These are phyloP conservation scores for Lyophyllum decastes DNA, from an alignment of 768 basidiomycete species.

Conservation along the genomic window DNA sequence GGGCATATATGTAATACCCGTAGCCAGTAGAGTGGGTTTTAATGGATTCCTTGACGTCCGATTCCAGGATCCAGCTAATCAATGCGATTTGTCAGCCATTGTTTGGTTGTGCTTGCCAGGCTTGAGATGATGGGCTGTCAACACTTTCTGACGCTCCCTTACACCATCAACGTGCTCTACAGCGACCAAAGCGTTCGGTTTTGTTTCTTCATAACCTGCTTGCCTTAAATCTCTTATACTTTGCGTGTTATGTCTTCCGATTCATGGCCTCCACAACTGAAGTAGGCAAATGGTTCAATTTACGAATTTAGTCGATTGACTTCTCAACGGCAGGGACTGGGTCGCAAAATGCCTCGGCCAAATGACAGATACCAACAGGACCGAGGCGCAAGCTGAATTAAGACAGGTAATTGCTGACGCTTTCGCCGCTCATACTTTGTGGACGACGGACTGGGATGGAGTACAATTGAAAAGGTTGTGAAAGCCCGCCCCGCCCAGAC, in stretches of 20 bases:
- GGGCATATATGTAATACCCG: slow-evolving; percentile 7
- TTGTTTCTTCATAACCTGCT: neutral
- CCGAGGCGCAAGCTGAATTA: slow-evolving; percentile 89
- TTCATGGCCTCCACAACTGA: slow-evolving; percentile 80
- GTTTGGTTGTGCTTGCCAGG: slow-evolving; percentile 4
- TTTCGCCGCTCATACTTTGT: slow-evolving; percentile 79
- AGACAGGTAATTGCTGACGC: slow-evolving; percentile 96
- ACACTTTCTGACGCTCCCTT: neutral
- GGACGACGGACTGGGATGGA: slow-evolving; percentile 93
- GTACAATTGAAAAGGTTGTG: slow-evolving; percentile 84
- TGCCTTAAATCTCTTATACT: slow-evolving; percentile 1
- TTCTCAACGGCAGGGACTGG: slow-evolving; percentile 71
- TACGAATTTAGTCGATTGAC: slow-evolving; percentile 11
- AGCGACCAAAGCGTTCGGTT: neutral
- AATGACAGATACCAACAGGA: slow-evolving; percentile 86
- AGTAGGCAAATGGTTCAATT: slow-evolving; percentile 43
- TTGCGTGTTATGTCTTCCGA: slow-evolving; percentile 62
- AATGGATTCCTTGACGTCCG: neutral
- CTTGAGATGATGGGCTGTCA: neutral
- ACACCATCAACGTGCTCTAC: neutral
- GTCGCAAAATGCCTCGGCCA: slow-evolving; percentile 91
- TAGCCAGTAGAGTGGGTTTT: slow-evolving; percentile 10
- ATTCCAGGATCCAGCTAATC: too few relatives aligned
- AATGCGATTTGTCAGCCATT: neutral
- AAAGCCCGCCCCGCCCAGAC: slow-evolving; percentile 4